Conservation (phyloP, 495 filamentous ascomycete species). For the Aspergillus steynii region DNA sequence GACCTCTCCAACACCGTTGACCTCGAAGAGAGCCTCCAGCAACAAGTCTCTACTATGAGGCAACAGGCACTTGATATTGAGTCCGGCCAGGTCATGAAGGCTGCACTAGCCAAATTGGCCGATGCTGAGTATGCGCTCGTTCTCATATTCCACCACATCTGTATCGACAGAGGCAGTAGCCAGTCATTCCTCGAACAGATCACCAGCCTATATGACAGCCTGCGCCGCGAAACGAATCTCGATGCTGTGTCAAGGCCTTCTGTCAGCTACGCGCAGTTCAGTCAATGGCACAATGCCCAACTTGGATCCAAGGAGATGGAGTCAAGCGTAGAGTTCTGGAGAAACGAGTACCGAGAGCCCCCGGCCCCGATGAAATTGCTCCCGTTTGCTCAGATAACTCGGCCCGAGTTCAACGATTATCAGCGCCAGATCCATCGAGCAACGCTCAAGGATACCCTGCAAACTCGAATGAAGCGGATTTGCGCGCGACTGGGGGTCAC, state of each 20-base stretch:
- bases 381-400: background rate
- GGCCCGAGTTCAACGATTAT: background rate
- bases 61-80: slow-evolving; percentile 23
- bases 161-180: slow-evolving; percentile 27
- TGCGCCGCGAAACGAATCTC: background rate
- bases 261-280: slow-evolving; percentile 28
- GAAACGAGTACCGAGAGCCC: background rate
- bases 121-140: slow-evolving; percentile 22
- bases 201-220: slow-evolving; percentile 24
- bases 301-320: background rate
- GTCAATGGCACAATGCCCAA: slow-evolving; percentile 22
- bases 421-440: background rate
- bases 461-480: slow-evolving; percentile 8
- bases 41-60: background rate
- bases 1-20: background rate
- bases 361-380: background rate
- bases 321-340: background rate
- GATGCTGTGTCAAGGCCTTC: background rate
- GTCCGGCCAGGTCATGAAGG: slow-evolving; percentile 24
- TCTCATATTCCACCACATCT: slow-evolving; percentile 31
- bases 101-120: slow-evolving; percentile 17
- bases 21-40: background rate
- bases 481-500: slow-evolving; percentile 25
- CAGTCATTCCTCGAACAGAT: slow-evolving; percentile 24
- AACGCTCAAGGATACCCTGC: background rate